Percentiles rank a stretch among this genome's conserved stretches.
Conservation (phyloP, 1,284 basidiomycete genomes). For the Sporisorium sorghi region DNA sequence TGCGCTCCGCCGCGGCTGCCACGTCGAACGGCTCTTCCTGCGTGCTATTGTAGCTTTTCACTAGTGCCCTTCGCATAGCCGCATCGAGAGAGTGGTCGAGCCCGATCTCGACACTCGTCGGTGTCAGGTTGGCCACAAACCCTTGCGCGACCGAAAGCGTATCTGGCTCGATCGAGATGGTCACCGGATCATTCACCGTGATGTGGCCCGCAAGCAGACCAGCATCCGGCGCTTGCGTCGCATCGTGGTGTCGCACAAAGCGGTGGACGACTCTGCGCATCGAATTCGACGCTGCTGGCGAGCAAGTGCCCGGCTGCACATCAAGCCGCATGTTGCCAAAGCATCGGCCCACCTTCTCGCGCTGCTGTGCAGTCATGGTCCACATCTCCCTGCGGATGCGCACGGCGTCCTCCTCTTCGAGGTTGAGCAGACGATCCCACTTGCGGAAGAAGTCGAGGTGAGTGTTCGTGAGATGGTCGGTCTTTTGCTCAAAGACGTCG, state of each 20-base stretch:
- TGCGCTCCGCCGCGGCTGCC: conserved; percentile 24
- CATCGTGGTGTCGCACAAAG: conserved; percentile 72
- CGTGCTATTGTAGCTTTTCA: conserved; percentile 6
- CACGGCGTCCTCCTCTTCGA: conserved; percentile 88
- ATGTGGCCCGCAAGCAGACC: conserved; percentile 82
- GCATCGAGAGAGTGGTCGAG: conserved; percentile 80
- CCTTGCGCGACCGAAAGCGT: conserved; percentile 86
- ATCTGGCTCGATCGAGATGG: conserved; percentile 82
- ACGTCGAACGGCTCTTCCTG: conserved; percentile 6
- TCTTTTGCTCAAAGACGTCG: conserved; percentile 81
- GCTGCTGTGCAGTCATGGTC: conserved; percentile 84
- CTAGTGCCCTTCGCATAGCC: conserved; percentile 43
- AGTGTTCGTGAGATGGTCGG: conserved; percentile 78
- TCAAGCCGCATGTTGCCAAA: conserved; percentile 69
- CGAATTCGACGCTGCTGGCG: conserved; percentile 13
- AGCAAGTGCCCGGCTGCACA: background rate
- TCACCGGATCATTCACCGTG: conserved; percentile 82
- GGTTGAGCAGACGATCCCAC: conserved; percentile 87
- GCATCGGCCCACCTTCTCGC: conserved; percentile 75
- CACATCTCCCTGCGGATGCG: conserved; percentile 90
- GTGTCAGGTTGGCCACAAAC: conserved; percentile 80
- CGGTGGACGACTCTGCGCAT: conserved; percentile 75
- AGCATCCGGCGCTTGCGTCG: conserved; percentile 54
- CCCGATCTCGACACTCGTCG: conserved; percentile 78
- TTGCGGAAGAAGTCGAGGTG: conserved; percentile 85